phyloP scores from a whole-genome alignment of 73 alveolate species.

The Diophrys appendiculata region DNA sequence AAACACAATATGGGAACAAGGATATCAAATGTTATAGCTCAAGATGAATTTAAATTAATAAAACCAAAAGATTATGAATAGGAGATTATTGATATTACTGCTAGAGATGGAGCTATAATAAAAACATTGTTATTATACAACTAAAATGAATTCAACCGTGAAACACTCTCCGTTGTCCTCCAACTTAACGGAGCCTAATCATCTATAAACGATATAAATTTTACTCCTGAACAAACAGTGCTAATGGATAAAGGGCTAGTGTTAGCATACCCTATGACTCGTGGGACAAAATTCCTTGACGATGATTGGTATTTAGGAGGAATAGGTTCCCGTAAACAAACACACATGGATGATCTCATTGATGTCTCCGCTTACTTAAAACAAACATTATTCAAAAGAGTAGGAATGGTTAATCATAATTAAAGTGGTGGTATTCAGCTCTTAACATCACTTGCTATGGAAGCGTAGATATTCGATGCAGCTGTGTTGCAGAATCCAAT shows the following conservation, averaged over 20 bases:
- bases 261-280: slow-evolving; percentile 46
- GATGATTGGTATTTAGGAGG: slow-evolving; percentile 51
- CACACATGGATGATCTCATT: slow-evolving; percentile 41
- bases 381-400: too few species aligned
- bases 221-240: slow-evolving; percentile 1
- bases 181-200: slow-evolving; percentile 44
- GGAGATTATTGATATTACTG: slow-evolving; percentile 9
- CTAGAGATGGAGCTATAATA: slow-evolving; percentile 38
- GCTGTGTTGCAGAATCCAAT: slow-evolving; percentile 38
- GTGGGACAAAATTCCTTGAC: slow-evolving; percentile 58
- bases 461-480: slow-evolving; percentile 52
- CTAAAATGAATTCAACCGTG: slow-evolving; percentile 26
- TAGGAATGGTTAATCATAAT: too few species aligned
- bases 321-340: background rate
- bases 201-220: slow-evolving; percentile 19
- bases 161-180: slow-evolving; percentile 53
- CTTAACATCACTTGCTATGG: slow-evolving; percentile 25
- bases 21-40: background rate
- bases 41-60: background rate
- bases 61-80: slow-evolving; percentile 16
- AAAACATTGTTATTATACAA: slow-evolving; percentile 46
- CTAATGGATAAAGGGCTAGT: slow-evolving; percentile 49
- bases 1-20: slow-evolving; percentile 56
- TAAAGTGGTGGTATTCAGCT: slow-evolving; percentile 42
- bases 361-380: slow-evolving; percentile 39